Evolutionary conservation across 768 basidiomycete genomes (phyloP).

Genomic region (Sutorius australiensis): DNA sequence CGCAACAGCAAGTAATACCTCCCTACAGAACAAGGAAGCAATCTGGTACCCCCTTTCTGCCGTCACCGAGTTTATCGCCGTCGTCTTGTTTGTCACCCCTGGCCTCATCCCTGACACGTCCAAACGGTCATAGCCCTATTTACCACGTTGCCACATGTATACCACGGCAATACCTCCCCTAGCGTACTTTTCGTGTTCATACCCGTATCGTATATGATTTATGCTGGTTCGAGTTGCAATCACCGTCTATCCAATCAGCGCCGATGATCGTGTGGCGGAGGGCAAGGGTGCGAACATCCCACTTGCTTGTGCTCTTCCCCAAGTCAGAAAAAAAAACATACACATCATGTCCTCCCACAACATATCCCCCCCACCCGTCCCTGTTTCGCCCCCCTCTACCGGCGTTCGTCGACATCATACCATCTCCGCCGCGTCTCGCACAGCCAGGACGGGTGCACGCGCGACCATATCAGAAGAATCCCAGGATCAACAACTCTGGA

Average conservation of each 20-base stretch:
- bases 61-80: conserved; percentile 31
- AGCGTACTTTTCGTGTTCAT: conserved; percentile 5
- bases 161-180: conserved; percentile 3
- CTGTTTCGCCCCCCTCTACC: conserved; percentile 34
- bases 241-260: conserved; percentile 1
- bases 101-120: conserved; percentile 30
- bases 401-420: conserved; percentile 81
- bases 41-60: conserved; percentile 34
- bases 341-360: conserved; percentile 36
- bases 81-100: conserved; percentile 25
- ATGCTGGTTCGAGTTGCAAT: background rate
- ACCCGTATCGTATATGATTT: background rate
- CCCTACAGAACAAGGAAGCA: conserved; percentile 24
- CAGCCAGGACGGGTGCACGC: conserved; percentile 56
- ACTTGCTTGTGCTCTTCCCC: background rate
- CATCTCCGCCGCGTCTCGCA: conserved; percentile 70
- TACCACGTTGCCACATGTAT: background rate
- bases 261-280: conserved; percentile 18
- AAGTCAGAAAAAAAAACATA: background rate
- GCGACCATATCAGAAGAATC: conserved; percentile 66
- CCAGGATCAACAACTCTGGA: conserved; percentile 55
- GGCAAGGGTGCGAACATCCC: conserved; percentile 23
- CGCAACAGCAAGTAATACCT: conserved; percentile 16
- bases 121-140: background rate
- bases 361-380: conserved; percentile 41